phyloP scores from a whole-genome alignment of 768 basidiomycete species.

The Infundibulicybe gibba region DNA sequence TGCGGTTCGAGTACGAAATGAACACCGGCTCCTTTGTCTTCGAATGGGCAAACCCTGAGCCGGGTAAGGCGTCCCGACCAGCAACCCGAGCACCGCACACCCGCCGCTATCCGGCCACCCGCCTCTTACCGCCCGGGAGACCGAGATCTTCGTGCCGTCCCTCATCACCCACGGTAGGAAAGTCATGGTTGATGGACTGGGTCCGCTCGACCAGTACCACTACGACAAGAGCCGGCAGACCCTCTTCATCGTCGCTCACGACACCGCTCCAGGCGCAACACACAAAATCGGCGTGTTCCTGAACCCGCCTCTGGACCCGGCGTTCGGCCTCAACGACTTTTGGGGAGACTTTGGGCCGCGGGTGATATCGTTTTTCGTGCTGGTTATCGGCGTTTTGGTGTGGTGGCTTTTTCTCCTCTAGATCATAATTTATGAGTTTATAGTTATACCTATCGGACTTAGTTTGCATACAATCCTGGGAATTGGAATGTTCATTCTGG shows the following conservation, averaged over 20 bases:
- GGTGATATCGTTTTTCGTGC: conserved; percentile 8
- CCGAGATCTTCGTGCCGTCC: conserved; percentile 81
- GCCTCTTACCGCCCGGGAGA: conserved; percentile 50
- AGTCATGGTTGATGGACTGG: conserved; percentile 56
- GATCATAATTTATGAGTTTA: no score
- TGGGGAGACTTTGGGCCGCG: conserved; percentile 48
- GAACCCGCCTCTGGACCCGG: conserved; percentile 43
- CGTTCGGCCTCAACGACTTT: conserved; percentile 59
- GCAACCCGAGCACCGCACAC: conserved; percentile 16
- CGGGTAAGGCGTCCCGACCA: conserved; percentile 5
- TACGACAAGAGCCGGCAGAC: conserved; percentile 74
- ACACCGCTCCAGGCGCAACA: conserved; percentile 37
- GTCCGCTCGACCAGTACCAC: conserved; percentile 41
- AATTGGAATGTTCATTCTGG: no score
- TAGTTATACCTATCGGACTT: no score
- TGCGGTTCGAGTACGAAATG: conserved; percentile 73
- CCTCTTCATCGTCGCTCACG: conserved; percentile 55
- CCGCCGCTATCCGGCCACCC: conserved; percentile 39
- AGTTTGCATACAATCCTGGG: no score
- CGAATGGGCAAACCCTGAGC: conserved; percentile 52
- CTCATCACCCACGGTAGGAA: conserved; percentile 53
- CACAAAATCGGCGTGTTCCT: conserved; percentile 55
- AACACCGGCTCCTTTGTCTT: conserved; percentile 64
- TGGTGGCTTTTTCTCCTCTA: not conserved
- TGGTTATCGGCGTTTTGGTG: conserved; percentile 5